Conservation (phyloP, 306 rosid species). For the Pueraria montana region DNA sequence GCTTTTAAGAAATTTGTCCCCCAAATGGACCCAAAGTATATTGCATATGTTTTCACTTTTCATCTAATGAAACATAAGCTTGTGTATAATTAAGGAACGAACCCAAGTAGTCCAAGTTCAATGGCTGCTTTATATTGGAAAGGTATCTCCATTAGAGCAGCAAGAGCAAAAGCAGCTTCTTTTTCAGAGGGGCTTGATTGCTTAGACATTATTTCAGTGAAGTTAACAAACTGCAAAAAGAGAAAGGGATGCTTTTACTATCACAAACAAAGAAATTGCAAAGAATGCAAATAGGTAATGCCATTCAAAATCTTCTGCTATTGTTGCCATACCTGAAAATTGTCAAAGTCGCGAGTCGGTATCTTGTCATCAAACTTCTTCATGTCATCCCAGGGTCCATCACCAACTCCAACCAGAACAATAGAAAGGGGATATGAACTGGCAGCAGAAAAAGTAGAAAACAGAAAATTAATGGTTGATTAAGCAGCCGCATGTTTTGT, state of each 20-base stretch:
- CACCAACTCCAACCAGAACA: slow-evolving; percentile 89
- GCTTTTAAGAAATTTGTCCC: neutral
- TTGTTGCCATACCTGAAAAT: slow-evolving; percentile 70
- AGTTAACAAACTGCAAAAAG: slow-evolving; percentile 78
- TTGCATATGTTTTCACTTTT: neutral
- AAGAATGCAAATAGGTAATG: neutral
- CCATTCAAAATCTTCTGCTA: slow-evolving; percentile 19
- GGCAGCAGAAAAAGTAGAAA: slow-evolving; percentile 36
- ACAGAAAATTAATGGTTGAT: slow-evolving; percentile 1
- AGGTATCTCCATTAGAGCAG: slow-evolving; percentile 96
- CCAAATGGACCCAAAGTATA: neutral
- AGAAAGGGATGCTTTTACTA: slow-evolving; percentile 9
- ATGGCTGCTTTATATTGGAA: slow-evolving; percentile 78
- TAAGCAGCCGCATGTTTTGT: slow-evolving; percentile 5
- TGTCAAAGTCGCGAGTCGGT: slow-evolving; percentile 83
- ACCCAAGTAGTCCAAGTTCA: slow-evolving; percentile 79
- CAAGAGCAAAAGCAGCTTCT: slow-evolving; percentile 90
- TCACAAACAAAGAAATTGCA: slow-evolving; percentile 26
- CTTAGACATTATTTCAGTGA: slow-evolving; percentile 73
- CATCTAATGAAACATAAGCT: slow-evolving; percentile 2
- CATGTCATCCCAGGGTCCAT: slow-evolving; percentile 98
- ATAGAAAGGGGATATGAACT: slow-evolving; percentile 87
- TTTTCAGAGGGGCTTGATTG: slow-evolving; percentile 54
- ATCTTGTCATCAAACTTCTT: slow-evolving; percentile 84
- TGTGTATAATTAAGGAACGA: slow-evolving; percentile 30